Base-by-base conservation (phyloP, 2,329 filamentous ascomycete species). In the Claviceps sp. region DNA sequence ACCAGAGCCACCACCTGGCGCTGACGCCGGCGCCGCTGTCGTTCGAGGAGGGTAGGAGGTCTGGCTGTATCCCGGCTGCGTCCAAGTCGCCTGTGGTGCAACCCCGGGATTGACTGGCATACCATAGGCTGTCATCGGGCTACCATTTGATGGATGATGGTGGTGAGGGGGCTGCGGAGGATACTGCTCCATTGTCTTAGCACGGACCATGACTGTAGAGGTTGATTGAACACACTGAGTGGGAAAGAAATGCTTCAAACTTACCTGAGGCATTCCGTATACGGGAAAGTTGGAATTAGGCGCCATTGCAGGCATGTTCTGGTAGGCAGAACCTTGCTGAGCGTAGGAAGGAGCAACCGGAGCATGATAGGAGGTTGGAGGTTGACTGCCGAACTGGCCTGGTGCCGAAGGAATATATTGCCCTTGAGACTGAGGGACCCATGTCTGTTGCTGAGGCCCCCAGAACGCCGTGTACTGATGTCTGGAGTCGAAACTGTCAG, bases 401-500 rank as follows among this genome's bases (percentile, higher is more conserved):
- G 67, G 69, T 23, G 66, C 65, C 29, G 72, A 66, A 39, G 76
- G 68, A 20, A 73, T 66, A 59, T 77, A 82, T 40, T 64, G 62
- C 5, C 53, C 56, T 55, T 79, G 78, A 23, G 76, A 71, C 46
- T 73, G 64, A 17, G 76, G 65, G 11, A 75, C 70, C 80, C 80
- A 83, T 4, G 76, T 76, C 37, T 73, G 69, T 58, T 80, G 77
- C 54, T 78, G 75, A 56, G 72, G 71, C 22, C 76, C 74, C 64
- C 80, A 86, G 61, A 80, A 85, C 4, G 80, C 73, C n/a, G 80
- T 79, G 64, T 86, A 90, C 53, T 85, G 81, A 52, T 80, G 79
- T 50, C 81, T 72, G 11, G 79, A 79, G 59, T 84, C 81, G 55
- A 84, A 84, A 56, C 73, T 76, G 57, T 83, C 80, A 0, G 78